Evolutionary conservation across 495 filamentous ascomycete genomes (phyloP).

Genomic region (Penicillium psychrofluorescens): DNA sequence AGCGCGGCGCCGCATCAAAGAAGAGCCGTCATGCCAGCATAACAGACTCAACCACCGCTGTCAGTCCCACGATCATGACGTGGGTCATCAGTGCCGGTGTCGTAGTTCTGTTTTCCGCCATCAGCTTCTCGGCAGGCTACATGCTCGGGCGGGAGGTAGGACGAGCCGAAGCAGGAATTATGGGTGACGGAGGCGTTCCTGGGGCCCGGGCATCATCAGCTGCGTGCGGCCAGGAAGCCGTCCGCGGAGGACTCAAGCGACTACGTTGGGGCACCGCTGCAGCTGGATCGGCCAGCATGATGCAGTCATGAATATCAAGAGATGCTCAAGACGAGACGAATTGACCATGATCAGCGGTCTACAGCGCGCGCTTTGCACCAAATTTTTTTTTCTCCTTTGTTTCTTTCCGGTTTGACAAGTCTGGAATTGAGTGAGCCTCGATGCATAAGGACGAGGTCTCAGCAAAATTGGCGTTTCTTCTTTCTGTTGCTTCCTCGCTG

Average conservation of each 20-base stretch:
- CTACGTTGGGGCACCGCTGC: constrained; percentile 36
- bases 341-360: background rate
- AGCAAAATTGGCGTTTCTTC: too few species aligned
- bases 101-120: constrained; percentile 81
- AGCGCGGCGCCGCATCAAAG: constrained; percentile 41
- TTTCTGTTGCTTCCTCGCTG: too few species aligned
- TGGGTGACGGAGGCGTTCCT: constrained; percentile 23
- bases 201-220: constrained; percentile 29
- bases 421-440: too few species aligned
- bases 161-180: constrained; percentile 49
- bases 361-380: too few species aligned
- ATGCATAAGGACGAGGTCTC: too few species aligned
- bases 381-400: background rate
- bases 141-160: constrained; percentile 80
- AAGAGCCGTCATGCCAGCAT: constrained; percentile 44
- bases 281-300: constrained; percentile 29
- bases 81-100: constrained; percentile 92
- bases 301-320: background rate
- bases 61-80: constrained; percentile 68
- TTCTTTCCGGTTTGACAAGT: too few species aligned
- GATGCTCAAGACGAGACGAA: background rate
- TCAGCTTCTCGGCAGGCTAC: constrained; percentile 91
- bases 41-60: constrained; percentile 15
- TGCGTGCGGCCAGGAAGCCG: constrained; percentile 36
- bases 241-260: constrained; percentile 35